Conservation (phyloP, 495 filamentous ascomycete genomes). For the Penicillium bialowiezense region DNA sequence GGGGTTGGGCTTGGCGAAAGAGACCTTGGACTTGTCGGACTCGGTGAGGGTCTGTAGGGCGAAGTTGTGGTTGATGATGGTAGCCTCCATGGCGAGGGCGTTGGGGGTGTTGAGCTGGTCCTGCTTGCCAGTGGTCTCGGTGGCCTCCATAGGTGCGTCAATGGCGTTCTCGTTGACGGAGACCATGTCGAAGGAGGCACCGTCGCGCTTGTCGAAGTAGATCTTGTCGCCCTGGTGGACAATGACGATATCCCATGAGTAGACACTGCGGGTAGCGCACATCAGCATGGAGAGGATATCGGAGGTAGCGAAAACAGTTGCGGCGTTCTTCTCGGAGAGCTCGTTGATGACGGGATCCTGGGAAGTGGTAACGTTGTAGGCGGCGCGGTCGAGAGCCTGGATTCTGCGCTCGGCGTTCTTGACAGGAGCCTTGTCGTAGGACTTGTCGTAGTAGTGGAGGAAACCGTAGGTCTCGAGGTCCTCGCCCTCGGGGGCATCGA, state of each 20-base stretch:
- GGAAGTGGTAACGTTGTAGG: conserved; percentile 96
- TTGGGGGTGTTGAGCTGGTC: conserved; percentile 88
- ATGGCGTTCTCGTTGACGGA: conserved; percentile 99
- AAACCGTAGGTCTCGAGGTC: conserved; percentile 95
- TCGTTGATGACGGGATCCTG: conserved; percentile 96
- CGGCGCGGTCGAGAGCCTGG: conserved; percentile 82
- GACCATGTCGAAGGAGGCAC: conserved; percentile 89
- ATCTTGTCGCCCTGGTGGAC: conserved; percentile 88
- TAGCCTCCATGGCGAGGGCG: conserved; percentile 91
- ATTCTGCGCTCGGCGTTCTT: conserved; percentile 85
- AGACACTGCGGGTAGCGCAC: conserved; percentile 92
- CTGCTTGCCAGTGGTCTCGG: conserved; percentile 78
- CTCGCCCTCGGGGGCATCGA: conserved; percentile 91
- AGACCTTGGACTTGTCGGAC: conserved; percentile 68
- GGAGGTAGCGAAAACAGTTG: conserved; percentile 94
- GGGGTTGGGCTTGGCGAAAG: conserved; percentile 85
- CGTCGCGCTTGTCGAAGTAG: conserved; percentile 97
- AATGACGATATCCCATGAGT: conserved; percentile 97
- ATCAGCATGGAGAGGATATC: conserved; percentile 98
- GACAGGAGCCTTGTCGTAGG: conserved; percentile 87
- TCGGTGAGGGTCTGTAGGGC: conserved; percentile 89
- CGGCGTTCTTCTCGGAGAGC: conserved; percentile 92
- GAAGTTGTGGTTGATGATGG: conserved; percentile 99
- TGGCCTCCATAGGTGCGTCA: conserved; percentile 85
- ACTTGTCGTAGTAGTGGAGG: conserved; percentile 94